Evolutionary conservation across 257 asterid species (phyloP), one percentile per base, ranked within the genome.

Genomic region (Solanum sparsipilum): DNA sequence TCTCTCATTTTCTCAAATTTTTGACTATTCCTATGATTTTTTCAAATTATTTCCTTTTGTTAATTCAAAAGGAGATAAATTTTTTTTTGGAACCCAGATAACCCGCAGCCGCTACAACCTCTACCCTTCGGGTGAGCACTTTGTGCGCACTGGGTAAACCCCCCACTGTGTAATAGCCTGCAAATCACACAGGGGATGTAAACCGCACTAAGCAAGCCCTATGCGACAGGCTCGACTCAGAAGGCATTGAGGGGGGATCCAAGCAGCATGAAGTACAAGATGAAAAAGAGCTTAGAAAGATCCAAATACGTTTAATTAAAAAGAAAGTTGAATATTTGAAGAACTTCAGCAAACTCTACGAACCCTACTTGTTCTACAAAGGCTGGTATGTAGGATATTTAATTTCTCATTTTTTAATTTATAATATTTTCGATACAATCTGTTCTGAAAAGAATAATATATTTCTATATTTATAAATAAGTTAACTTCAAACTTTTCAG

Each of bases 11-110:
- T 35, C 9, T 9, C 52, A 74, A 3, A 1, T 36, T 74, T 92
- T 91, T 18, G 85, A 91, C 41, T 87, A 71, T 4, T 86, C 85
- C 0, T 58, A 90, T 21, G 88, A 92, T 31, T 88, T 89, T 67
- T 93, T 91, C 20, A 84, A 72, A 9, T 79, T 82, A 1, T 13
- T 56, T 10, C 92, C 93, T 27, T 29, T 90, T 2, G 3, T 39
- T 11, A 65, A 84, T 1, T 13, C 34, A 6, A 34, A 71, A 44
- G 7, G 90, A 58, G 84, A 60, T 4, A 35, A 35, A 5, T 35
- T 35, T 35, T 31, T 35, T 35, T 6, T 35, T 35, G 1, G 38
- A 35, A 35, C 38, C 38, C 38, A 1, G 2, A 35, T 35, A 35
- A 35, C 38, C 38, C 7, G 38, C 38, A 35, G 38, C 38, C 38